These are phyloP conservation scores for Pestalotiopsis sp. DNA, from an alignment of 2,329 filamentous ascomycete species.

Conservation along the genomic window DNA sequence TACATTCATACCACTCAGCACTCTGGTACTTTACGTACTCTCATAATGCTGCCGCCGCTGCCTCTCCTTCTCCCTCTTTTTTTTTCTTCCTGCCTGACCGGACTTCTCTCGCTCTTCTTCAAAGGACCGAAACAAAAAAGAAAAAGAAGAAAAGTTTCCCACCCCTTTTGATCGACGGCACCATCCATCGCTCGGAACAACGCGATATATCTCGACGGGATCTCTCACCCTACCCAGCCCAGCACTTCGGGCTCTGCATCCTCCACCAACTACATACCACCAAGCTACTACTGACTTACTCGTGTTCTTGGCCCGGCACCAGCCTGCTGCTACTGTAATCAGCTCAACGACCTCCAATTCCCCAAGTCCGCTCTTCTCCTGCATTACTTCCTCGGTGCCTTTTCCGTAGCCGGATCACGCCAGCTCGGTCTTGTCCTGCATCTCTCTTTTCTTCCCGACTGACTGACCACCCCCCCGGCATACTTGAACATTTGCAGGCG, in stretches of 20 bases:
- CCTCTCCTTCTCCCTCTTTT: not conserved
- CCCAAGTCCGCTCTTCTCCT: not conserved
- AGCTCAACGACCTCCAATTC: not conserved
- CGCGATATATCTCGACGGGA: too few relatives aligned
- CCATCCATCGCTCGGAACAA: too few relatives aligned
- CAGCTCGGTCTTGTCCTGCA: not conserved
- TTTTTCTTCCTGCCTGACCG: too few relatives aligned
- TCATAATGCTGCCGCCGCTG: not conserved
- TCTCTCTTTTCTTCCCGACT: not conserved
- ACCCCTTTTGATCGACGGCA: not conserved
- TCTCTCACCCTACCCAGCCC: not conserved
- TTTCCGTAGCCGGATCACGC: not conserved
- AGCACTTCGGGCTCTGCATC: not conserved
- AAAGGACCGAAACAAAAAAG: not conserved
- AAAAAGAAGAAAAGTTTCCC: not conserved
- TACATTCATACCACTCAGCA: not conserved
- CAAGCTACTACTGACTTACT: not conserved
- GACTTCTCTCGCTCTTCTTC: not conserved
- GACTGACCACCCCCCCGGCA: not conserved
- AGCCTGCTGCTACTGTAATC: not conserved
- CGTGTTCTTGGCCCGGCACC: not conserved
- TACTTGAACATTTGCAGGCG: not conserved
- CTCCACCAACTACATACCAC: not conserved
- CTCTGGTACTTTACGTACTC: not conserved
- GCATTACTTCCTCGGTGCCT: not conserved